Conservation (phyloP, 352 stramenopile species). For the Globisporangium spinosum region DNA sequence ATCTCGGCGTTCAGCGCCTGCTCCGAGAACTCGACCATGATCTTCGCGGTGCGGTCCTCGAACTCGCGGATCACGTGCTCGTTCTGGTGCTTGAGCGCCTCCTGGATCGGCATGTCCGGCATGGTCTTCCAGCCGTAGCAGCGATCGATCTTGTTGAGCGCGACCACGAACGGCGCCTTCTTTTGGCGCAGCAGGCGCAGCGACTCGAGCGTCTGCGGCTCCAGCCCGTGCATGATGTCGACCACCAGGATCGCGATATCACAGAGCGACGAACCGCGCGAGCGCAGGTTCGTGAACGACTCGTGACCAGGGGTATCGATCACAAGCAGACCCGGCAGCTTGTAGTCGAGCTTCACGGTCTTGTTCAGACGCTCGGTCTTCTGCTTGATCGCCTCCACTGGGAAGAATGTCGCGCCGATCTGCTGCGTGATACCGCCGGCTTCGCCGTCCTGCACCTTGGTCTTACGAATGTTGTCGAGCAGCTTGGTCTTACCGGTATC, state of each 20-base stretch:
- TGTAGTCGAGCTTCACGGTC: conserved; percentile 85
- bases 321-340: conserved; percentile 91
- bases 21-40: conserved; percentile 95
- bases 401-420: conserved; percentile 95
- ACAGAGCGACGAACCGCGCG: conserved; percentile 95
- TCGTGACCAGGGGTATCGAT: conserved; percentile 99
- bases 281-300: conserved; percentile 98
- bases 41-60: conserved; percentile 89
- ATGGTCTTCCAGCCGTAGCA: conserved; percentile 98
- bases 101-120: conserved; percentile 92
- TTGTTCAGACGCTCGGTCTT: conserved; percentile 78
- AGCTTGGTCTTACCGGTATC: conserved; percentile 99
- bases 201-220: conserved; percentile 99
- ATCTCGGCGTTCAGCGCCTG: conserved; percentile 98
- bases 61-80: conserved; percentile 96
- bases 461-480: conserved; percentile 99
- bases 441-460: conserved; percentile 95
- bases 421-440: conserved; percentile 98
- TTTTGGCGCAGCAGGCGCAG: conserved; percentile 95
- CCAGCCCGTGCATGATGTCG: conserved; percentile 99
- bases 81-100: conserved; percentile 87
- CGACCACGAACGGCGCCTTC: conserved; percentile 97
- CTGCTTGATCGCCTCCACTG: conserved; percentile 89
- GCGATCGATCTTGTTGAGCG: conserved; percentile 99
- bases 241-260: conserved; percentile 99